Base-by-base conservation (phyloP, 495 filamentous ascomycete species). In the Pseudotulostoma volvatum region DNA sequence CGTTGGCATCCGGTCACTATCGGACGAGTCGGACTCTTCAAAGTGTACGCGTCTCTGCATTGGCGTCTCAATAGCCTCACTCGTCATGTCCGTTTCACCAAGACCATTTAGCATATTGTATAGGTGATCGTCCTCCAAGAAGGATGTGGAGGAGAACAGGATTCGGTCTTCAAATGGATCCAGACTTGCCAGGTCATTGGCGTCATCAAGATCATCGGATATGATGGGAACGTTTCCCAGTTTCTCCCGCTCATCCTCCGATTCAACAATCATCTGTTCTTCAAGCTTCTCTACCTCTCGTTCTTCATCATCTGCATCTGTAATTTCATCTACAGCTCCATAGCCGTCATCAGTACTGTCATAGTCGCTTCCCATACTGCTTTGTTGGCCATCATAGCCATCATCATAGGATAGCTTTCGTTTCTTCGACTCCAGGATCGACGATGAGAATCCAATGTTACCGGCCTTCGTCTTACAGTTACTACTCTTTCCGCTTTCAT, bases 241-340 rank as follows among this genome's bases (percentile, higher is more conserved):
- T 1, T 46, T 54, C 31, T 59, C 48, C 43, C 31, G 41, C 13
- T 66, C 62, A 37, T 66, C 61, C 44, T 71, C 66, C 1, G 70
- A 73, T 37, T 68, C 64, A 35, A 83, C 64, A 36, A 85, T 81
- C 45, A 76, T 67, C 51, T 74, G 59, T 59, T 83, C 81, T 67
- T 90, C 81, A 46, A 72, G 61, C 57, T 74, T 70, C 47, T 76
- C 68, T 18, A 84, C 67, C 61, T 77, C 73, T 50, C 75, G 68
- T 46, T 84, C 79, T 54, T 84, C 79, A 36, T 81, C 78, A 43
- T 83, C 79, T 7, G 70, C 78, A 34, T 86, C 82, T 39, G 71
- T 79, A 42, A 92, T 79, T 28, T 81, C 72, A 45, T 86, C 77
- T 23, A 88, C 76, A 13, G 67, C 81, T 9, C 77, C 77, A 52